phyloP scores from a whole-genome alignment of 306 rosid genomes.

The Oxytropis ochrocephala region DNA sequence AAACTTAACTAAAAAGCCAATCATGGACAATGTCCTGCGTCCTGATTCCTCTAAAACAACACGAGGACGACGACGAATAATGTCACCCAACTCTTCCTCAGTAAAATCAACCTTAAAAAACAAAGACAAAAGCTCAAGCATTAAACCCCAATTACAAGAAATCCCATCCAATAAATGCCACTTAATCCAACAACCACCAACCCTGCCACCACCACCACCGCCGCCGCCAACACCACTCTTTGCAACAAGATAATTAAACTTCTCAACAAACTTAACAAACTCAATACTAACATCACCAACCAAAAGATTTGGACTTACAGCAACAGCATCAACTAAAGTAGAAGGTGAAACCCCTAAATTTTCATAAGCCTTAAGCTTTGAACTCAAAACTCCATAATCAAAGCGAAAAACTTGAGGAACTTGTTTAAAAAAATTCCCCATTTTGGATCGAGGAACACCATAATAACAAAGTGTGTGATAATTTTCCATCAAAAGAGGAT shows the following conservation, averaged over 20 bases:
- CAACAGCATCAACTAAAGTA: slow-evolving; percentile 27
- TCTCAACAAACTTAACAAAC: slow-evolving; percentile 46
- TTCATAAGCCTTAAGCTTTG: slow-evolving; percentile 52
- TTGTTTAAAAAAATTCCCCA: slow-evolving; percentile 53
- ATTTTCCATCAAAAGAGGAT: slow-evolving; percentile 50
- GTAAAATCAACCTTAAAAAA: slow-evolving; percentile 30
- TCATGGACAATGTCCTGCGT: slow-evolving; percentile 35
- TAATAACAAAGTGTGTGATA: slow-evolving; percentile 43
- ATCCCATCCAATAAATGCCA: slow-evolving; percentile 26
- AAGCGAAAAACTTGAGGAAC: slow-evolving; percentile 39
- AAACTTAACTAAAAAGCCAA: slow-evolving; percentile 52
- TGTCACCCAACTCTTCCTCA: slow-evolving; percentile 32
- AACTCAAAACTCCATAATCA: slow-evolving; percentile 41
- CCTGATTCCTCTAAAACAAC: slow-evolving; percentile 69
- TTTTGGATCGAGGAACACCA: slow-evolving; percentile 49
- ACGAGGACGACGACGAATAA: slow-evolving; percentile 35
- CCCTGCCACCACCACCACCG: slow-evolving; percentile 6
- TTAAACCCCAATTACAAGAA: slow-evolving; percentile 52
- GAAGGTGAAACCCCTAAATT: slow-evolving; percentile 34
- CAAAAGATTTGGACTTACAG: slow-evolving; percentile 55
- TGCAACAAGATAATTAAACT: slow-evolving; percentile 30
- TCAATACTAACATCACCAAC: slow-evolving; percentile 42
- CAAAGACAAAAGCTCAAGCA: slow-evolving; percentile 42
- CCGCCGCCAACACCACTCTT: slow-evolving; percentile 23
- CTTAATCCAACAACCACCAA: slow-evolving; percentile 38